Base-by-base conservation (phyloP, 2,329 filamentous ascomycete species). In the Alternaria brassicicola region DNA sequence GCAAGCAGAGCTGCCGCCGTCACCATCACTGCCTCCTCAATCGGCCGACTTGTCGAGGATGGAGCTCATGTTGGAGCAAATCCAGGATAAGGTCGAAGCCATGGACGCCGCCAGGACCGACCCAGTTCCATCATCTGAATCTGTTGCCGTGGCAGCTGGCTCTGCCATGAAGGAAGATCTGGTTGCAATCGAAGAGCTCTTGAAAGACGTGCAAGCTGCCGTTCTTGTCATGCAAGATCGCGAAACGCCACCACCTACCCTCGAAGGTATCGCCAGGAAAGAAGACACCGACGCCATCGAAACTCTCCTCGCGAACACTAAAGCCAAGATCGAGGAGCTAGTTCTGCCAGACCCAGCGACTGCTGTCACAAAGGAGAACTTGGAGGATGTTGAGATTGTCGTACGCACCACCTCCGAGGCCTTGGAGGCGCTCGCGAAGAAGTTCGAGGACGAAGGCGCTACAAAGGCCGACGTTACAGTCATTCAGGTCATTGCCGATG, bases 281-380 rank as follows among this genome's bases (percentile, higher is more conserved):
- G 92, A 97, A 65, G 93, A 98, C 67, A 91, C 93, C 0, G 88
- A 94, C 61, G 92, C 92, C 10, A 93, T 98, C 57, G 94, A 97
- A 76, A 96, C 90, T 0, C 88, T 98, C 47, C 83, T 98, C 12
- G 88, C 90, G 39, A 97, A 96, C 74, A 93, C 93, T 30, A 97
- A 97, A 75, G 88, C 89, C 5, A 91, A 91, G 45, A 81, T 98
- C 9, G 94, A 97, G 57, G 93, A 96, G 58, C 85, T 96, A 48
- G 86, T 76, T 5, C 75, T 86, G 25, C 82, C 85, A 1, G 82
- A 93, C 49, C 85, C 87, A 3, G 89, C 93, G 31, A 87, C 90
- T 56, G 81, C 87, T 2, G 87, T 93, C 9, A 85, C 81, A 30
- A 84, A 85, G 41, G 84, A 87, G 55, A 83, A 88, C 38, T 70